Conservation (phyloP, 345 rosid genomes). For the Aurinia saxatilis region DNA sequence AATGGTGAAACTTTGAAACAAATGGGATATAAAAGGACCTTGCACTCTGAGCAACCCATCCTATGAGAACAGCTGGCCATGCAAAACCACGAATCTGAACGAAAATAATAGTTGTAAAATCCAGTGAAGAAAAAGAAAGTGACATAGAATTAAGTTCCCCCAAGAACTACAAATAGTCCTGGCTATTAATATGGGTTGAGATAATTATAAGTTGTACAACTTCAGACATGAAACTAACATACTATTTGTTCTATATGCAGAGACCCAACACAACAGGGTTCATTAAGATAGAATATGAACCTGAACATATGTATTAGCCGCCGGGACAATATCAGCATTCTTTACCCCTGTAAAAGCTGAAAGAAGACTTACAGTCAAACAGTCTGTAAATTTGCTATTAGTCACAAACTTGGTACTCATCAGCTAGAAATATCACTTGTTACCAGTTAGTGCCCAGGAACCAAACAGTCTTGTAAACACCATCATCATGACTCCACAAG, state of each 20-base stretch:
- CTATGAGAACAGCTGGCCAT: constrained; percentile 86
- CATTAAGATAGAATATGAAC: constrained; percentile 31
- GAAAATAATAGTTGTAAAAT: neutral
- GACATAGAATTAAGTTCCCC: neutral
- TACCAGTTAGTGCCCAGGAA: constrained; percentile 75
- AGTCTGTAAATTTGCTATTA: neutral
- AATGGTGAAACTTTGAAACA: neutral
- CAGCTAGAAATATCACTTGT: neutral
- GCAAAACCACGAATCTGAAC: constrained; percentile 83
- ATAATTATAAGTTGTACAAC: neutral
- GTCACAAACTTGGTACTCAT: neutral
- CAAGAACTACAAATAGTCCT: neutral
- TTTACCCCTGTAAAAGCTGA: constrained; percentile 78
- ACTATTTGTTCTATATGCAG: neutral
- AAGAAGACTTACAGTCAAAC: constrained; percentile 14
- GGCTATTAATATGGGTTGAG: neutral
- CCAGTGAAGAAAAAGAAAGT: neutral
- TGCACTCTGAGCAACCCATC: constrained; percentile 97
- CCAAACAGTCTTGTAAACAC: constrained; percentile 63
- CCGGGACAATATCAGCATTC: constrained; percentile 65
- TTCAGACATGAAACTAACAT: neutral
- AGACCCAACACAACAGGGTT: neutral
- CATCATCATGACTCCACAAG: constrained; percentile 68
- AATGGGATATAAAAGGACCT: constrained; percentile 40
- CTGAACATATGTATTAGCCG: constrained; percentile 86